Base-by-base conservation (phyloP, 1,284 basidiomycete genomes). In the Naganishia albida region DNA sequence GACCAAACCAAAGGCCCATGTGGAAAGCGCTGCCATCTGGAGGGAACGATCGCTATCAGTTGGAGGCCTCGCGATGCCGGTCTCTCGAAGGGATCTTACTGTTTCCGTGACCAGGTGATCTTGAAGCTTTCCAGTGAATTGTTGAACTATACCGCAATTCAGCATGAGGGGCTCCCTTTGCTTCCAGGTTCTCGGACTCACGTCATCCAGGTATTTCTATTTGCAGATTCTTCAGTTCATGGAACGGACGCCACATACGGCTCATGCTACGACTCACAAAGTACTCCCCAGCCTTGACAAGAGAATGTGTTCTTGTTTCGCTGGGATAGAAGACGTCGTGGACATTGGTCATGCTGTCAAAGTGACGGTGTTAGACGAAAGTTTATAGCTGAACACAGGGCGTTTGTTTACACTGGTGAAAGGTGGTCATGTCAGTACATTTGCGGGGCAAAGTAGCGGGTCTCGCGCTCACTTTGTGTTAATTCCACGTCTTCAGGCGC, bases 321-420 rank as follows among this genome's bases (percentile, higher is more conserved):
- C 76, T 77, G 0, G 76, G 77, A 65, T 78, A 79, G 28, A 80
- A 70, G n/a, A 74, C 70, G 63, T 78, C 77, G 69, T 80, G 78
- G 3, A 77, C 77, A 56, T 76, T 80, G 53, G 71, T 72, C 75
- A 78, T 77, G 55, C 77, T 68, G 38, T 38, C 12, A 16, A 25
- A 13, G 20, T n/a, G 16, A 57, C 20, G 56, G 20, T 34, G 42
- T 20, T 44, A 15, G 30, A 13, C 16, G 43, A 26, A 12, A 10
- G 34, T 4, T 34, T 34, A 4, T 10, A 34, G 34, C 34, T 10
- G 34, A 10, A 10, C 34, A 34, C 63, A 56, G 15, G 44, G 15
- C 20, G 46, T 42, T 25, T 26, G 10, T 48, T 57, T 38, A 46
- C 55, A 57, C 52, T 50, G 16, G 38, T 12, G 8, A 10, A 26